phyloP scores from a whole-genome alignment of 2,329 filamentous ascomycete genomes.

The Hymenoscyphus fraxineus region DNA sequence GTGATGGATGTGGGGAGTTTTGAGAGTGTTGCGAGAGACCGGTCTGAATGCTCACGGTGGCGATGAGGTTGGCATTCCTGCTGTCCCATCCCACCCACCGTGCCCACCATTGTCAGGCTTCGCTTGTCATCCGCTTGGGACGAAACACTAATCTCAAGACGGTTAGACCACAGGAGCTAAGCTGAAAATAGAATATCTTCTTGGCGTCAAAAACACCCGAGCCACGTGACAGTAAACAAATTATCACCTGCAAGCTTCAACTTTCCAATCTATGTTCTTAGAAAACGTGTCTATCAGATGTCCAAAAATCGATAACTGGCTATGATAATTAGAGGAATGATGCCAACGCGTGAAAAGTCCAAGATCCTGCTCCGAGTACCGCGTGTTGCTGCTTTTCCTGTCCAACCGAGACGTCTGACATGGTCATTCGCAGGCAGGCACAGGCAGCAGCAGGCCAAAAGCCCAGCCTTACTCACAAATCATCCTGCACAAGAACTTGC shows the following conservation, averaged over 20 bases:
- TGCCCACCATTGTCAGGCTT: no score
- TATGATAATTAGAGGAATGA: no score
- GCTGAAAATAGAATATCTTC: neutral
- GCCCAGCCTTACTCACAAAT: neutral
- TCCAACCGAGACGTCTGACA: neutral
- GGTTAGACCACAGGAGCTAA: neutral
- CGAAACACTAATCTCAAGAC: neutral
- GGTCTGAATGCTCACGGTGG: neutral
- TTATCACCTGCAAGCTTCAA: no score
- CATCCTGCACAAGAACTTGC: neutral
- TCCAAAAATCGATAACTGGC: neutral
- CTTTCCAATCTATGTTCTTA: no score
- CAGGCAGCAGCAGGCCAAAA: constrained; percentile 3
- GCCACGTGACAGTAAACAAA: neutral
- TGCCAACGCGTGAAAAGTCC: no score
- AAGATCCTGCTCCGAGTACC: no score
- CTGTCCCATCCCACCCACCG: neutral
- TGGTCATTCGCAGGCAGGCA: neutral
- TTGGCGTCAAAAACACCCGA: neutral
- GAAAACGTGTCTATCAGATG: neutral
- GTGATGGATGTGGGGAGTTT: neutral
- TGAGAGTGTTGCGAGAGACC: neutral
- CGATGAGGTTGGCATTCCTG: constrained; percentile 1
- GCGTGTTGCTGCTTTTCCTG: neutral
- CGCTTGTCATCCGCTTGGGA: neutral